phyloP scores from a whole-genome alignment of 1,284 basidiomycete genomes.

The Kalmanozyma brasiliensis region DNA sequence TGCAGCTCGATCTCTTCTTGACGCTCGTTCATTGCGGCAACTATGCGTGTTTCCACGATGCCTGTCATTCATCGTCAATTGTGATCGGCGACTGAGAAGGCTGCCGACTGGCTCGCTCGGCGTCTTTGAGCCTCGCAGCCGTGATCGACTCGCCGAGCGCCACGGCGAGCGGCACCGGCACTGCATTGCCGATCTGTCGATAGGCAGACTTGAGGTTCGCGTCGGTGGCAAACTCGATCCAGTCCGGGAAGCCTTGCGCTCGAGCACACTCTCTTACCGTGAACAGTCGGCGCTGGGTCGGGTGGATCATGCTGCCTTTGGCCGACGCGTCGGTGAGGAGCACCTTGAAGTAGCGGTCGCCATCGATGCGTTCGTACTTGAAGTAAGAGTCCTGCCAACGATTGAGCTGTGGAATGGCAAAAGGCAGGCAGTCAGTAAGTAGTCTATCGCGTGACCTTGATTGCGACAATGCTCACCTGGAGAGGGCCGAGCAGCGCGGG shows the following conservation, averaged over 20 bases:
- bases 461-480: constrained; percentile 10
- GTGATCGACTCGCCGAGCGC: constrained; percentile 16
- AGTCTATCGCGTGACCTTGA: too few species aligned
- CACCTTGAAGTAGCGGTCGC: constrained; percentile 11
- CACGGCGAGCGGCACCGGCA: constrained; percentile 26
- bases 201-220: constrained; percentile 22
- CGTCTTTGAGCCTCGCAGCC: constrained; percentile 16
- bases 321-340: constrained; percentile 10
- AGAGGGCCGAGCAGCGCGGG: constrained; percentile 7
- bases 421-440: not conserved
- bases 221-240: constrained; percentile 26
- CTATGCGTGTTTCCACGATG: too few species aligned
- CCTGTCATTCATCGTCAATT: not conserved
- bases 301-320: constrained; percentile 27
- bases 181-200: constrained; percentile 46
- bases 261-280: constrained; percentile 43
- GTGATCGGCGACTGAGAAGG: not conserved
- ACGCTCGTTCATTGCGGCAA: too few species aligned
- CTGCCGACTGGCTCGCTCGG: not conserved
- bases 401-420: constrained; percentile 1
- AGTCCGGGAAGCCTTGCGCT: constrained; percentile 43
- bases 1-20: too few species aligned
- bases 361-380: constrained; percentile 23
- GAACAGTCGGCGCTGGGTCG: constrained; percentile 32
- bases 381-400: constrained; percentile 1